Percentiles rank a stretch among this genome's conserved stretches.
These are phyloP conservation scores for Austroboletus sp. DNA, from an alignment of 1,284 basidiomycete genomes.

Conservation along the genomic window DNA sequence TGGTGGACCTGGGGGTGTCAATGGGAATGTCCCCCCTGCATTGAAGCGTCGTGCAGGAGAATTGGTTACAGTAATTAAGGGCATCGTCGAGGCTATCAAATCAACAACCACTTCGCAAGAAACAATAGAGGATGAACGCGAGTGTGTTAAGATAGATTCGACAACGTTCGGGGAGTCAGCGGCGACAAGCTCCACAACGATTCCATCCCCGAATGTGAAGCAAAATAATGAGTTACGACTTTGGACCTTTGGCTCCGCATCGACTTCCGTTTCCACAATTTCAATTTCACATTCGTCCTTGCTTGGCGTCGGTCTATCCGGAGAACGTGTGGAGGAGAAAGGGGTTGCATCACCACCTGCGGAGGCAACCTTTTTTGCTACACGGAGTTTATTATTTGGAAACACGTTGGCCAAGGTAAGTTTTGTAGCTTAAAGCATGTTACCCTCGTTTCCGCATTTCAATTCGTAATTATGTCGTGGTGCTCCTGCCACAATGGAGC, in stretches of 20 bases:
- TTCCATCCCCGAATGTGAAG: conserved; percentile 1
- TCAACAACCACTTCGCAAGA: not conserved
- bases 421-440: conserved; percentile 8
- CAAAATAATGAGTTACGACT: conserved; percentile 20
- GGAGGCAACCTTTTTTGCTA: conserved; percentile 1
- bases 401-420: conserved; percentile 14
- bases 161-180: not conserved
- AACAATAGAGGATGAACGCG: not conserved
- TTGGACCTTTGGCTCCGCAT: conserved; percentile 11
- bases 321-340: not conserved
- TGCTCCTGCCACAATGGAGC: not conserved
- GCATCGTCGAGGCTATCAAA: conserved; percentile 32
- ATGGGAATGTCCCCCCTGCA: conserved; percentile 48
- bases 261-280: conserved; percentile 3
- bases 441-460: conserved; percentile 4
- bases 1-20: conserved; percentile 23
- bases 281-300: conserved; percentile 17
- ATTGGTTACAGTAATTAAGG: conserved; percentile 54
- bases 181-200: not conserved
- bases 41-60: conserved; percentile 56
- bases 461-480: not conserved
- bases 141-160: not conserved
- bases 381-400: conserved; percentile 18
- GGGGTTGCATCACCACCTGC: not conserved
- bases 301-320: conserved; percentile 10